Percentiles rank a stretch among this genome's conserved stretches.
phyloP scores from a whole-genome alignment of 495 filamentous ascomycete genomes.

The Chaetomium tenue region DNA sequence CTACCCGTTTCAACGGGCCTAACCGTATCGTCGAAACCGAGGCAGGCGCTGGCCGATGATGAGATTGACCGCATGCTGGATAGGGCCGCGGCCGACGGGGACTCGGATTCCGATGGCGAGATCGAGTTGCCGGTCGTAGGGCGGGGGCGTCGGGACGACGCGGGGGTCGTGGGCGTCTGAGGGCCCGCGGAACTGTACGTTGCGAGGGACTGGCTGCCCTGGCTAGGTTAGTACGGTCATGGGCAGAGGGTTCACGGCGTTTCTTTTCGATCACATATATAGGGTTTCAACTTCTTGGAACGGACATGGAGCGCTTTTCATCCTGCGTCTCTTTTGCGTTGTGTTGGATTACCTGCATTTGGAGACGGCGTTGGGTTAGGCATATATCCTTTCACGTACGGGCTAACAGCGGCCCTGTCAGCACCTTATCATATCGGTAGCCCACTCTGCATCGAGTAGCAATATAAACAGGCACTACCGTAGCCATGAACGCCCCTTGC shows the following conservation, averaged over 20 bases:
- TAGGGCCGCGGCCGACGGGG: conserved; percentile 36
- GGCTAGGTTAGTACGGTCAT: not conserved
- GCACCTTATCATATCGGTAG: too few species aligned
- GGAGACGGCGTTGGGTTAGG: not conserved
- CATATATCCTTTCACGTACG: conserved; percentile 26
- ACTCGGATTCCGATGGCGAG: conserved; percentile 51
- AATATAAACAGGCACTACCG: not conserved
- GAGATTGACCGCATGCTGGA: conserved; percentile 52
- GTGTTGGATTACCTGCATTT: not conserved
- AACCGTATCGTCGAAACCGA: conserved; percentile 35
- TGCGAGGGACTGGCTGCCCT: not conserved
- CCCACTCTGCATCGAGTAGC: not conserved
- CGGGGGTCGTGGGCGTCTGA: conserved; percentile 12
- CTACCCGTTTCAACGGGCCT: conserved; percentile 45
- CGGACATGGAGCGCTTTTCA: not conserved
- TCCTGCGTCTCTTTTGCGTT: not conserved
- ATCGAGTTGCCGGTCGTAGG: conserved; percentile 41
- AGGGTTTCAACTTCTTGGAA: not conserved
- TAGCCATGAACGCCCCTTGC: too few species aligned
- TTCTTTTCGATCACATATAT: not conserved
- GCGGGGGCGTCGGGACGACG: conserved; percentile 35
- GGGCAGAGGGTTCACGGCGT: not conserved
- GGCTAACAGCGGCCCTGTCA: too few species aligned
- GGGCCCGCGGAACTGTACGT: not conserved
- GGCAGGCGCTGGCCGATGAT: conserved; percentile 40